Percentiles rank a stretch among this genome's conserved stretches.
Evolutionary conservation across 1,284 basidiomycete genomes (phyloP).

Genomic region (Singerocomus rubriflavus): DNA sequence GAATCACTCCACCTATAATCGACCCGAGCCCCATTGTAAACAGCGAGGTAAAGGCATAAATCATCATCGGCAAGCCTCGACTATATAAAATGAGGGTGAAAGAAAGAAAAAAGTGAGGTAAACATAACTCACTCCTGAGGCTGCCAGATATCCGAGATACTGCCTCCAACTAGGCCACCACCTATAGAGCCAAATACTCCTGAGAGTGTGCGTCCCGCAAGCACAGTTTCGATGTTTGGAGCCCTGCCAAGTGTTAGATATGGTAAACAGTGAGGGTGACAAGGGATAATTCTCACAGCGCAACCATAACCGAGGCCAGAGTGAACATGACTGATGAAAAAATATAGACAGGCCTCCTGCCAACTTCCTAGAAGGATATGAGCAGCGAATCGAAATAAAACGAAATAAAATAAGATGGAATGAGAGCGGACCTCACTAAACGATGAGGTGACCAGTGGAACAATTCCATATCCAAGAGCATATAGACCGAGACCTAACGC

Average conservation of each 20-base stretch:
- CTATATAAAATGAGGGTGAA: conserved; percentile 24
- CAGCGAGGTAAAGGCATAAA: conserved; percentile 47
- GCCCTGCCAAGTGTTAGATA: conserved; percentile 12
- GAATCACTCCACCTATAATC: conserved; percentile 53
- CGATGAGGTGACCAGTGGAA: conserved; percentile 45
- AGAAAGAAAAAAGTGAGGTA: neutral
- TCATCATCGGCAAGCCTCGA: conserved; percentile 56
- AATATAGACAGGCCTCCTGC: conserved; percentile 46
- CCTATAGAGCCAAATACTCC: conserved; percentile 46
- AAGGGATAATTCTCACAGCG: conserved; percentile 35
- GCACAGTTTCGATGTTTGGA: conserved; percentile 25
- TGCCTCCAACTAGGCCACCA: conserved; percentile 59
- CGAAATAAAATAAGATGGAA: neutral
- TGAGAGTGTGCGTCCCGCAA: conserved; percentile 23
- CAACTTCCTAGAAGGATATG: conserved; percentile 37
- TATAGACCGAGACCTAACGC: conserved; percentile 40
- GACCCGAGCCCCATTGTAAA: conserved; percentile 53
- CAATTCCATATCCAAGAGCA: conserved; percentile 44
- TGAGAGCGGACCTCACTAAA: conserved; percentile 39
- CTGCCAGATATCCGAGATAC: conserved; percentile 47
- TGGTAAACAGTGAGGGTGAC: neutral
- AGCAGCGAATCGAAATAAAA: neutral
- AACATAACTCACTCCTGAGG: conserved; percentile 23
- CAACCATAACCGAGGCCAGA: conserved; percentile 38
- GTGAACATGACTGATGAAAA: conserved; percentile 38